Evolutionary conservation across 176 grass and related monocot genomes (phyloP), one percentile per base, ranked within the genome.

Genomic region (Carex scoparia): DNA sequence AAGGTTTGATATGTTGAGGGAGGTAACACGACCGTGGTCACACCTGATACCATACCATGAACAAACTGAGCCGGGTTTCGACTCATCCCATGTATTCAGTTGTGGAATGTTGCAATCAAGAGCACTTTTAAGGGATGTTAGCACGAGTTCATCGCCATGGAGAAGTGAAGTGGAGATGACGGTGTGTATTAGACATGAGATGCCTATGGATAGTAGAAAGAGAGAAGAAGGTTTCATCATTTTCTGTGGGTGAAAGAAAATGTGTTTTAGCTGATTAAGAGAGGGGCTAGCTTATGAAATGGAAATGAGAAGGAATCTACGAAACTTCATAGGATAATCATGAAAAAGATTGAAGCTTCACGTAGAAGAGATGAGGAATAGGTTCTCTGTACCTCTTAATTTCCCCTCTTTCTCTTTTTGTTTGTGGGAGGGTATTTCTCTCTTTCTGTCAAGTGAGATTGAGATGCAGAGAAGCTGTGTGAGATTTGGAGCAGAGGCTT

Each of bases 321-420:
- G 91, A 98, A 94, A 87, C 86, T 93, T 93, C 95, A 94, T 77
- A 84, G 61, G 88, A 84, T 87, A 87, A 80, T 94, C 85, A 85
- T 59, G 74, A 60, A 83, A 83, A 31, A 71, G 62, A 72, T 18
- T 35, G 65, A 86, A 84, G 69, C 91, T 95, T 99, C 90, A 95
- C 81, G 61, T 82, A 67, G 69, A 94, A 94, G 92, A 85, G 38
- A 79, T 61, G 81, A 85, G 77, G 88, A 87, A 90, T 91, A 92
- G 89, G 79, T 90, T 92, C 88, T 89, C 58, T 85, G 19, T 84
- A 15, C 61, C 67, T 77, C 57, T 56, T 23, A 23, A 23, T 23
- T 88, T 86, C 82, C 86, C 90, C 89, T 88, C 84, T 88, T 82
- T 86, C 87, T 90, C 79, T 82, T 94, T 90, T 94, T 88, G 74